These are phyloP conservation scores for Ophiocytium majus DNA, from an alignment of 352 stramenopile species.

Conservation along the genomic window DNA sequence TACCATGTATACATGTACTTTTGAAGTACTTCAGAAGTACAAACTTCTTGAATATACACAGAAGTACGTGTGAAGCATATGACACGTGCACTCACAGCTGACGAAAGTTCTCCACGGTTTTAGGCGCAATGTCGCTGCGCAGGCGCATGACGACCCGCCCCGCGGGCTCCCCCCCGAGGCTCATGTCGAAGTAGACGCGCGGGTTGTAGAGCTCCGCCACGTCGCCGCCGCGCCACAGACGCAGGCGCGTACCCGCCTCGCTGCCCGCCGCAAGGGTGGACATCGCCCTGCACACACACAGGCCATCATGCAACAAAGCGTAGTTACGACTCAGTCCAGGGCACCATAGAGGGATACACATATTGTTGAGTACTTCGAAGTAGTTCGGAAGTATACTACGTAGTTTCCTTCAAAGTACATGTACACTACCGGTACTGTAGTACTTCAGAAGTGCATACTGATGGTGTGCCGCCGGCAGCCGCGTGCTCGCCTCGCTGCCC, in stretches of 20 bases:
- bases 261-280: neutral
- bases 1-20: too few relatives aligned
- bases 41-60: too few relatives aligned
- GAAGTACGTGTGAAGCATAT: too few relatives aligned
- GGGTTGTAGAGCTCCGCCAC: conserved; percentile 18
- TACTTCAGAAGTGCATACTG: neutral
- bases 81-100: conserved; percentile 34
- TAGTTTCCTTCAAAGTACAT: too few relatives aligned
- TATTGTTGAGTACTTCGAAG: too few relatives aligned
- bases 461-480: neutral
- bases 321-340: too few relatives aligned
- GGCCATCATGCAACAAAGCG: too few relatives aligned
- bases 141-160: conserved; percentile 82
- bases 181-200: conserved; percentile 96
- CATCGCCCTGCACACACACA: conserved; percentile 4
- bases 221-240: neutral
- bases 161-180: conserved; percentile 75
- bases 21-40: too few relatives aligned
- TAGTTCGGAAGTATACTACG: too few relatives aligned
- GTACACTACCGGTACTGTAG: too few relatives aligned
- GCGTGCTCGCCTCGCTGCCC: too few relatives aligned
- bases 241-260: neutral
- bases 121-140: conserved; percentile 90
- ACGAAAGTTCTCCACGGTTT: conserved; percentile 72
- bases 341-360: too few relatives aligned